A percentile compares a stretch with the other conserved stretches of the same genome.
Evolutionary conservation across 2,329 filamentous ascomycete species (phyloP).

Genomic region (Emergomyces orientalis): DNA sequence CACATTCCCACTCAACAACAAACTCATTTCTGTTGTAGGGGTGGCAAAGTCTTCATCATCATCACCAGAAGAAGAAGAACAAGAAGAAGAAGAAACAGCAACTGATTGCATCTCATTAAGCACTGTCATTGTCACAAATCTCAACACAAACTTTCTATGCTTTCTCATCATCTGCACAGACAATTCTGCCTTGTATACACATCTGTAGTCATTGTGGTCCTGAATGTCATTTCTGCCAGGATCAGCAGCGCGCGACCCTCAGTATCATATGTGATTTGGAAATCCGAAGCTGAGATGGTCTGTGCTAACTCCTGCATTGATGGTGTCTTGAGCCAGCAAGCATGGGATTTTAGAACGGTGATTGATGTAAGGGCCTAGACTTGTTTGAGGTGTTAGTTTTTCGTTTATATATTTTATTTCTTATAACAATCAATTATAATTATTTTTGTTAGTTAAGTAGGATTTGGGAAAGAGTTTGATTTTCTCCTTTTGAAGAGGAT

Average conservation of each 20-base stretch:
- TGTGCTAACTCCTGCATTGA: conserved; percentile 40
- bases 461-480: no score
- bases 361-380: conserved; percentile 44
- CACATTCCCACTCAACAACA: conserved; percentile 39
- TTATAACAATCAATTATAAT: no score
- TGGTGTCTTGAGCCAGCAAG: conserved; percentile 39
- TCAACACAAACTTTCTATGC: conserved; percentile 37
- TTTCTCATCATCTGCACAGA: conserved; percentile 41
- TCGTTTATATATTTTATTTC: background rate
- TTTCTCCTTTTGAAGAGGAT: background rate
- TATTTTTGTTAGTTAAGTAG: no score
- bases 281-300: conserved; percentile 29
- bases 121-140: conserved; percentile 38
- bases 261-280: conserved; percentile 18
- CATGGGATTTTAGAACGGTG: conserved; percentile 43
- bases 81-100: background rate
- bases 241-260: conserved; percentile 38
- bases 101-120: conserved; percentile 31
- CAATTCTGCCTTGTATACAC: conserved; percentile 35
- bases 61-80: no score
- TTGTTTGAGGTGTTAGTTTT: conserved; percentile 20
- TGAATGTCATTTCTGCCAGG: conserved; percentile 43
- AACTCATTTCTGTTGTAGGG: conserved; percentile 41
- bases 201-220: conserved; percentile 39
- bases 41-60: conserved; percentile 40